Conservation (phyloP, 2,329 filamentous ascomycete genomes). For the Coniochaeta ligniaria region DNA sequence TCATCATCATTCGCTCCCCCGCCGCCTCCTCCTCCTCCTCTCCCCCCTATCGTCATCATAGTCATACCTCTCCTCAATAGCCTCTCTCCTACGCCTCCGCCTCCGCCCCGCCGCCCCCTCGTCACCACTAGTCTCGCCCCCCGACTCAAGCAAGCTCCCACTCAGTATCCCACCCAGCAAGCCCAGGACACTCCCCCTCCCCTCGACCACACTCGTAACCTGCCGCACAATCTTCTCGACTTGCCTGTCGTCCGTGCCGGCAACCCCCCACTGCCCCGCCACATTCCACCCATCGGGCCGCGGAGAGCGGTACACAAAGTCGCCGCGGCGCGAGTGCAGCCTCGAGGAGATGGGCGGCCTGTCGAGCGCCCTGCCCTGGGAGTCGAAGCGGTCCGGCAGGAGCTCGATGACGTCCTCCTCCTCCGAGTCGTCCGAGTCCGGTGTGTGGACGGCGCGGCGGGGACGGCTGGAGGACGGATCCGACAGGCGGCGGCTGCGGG, state of each 20-base stretch:
- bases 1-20: background rate
- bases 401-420: constrained; percentile 32
- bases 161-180: constrained; percentile 19
- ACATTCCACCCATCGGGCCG: constrained; percentile 28
- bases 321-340: constrained; percentile 30
- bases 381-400: constrained; percentile 41
- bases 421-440: background rate
- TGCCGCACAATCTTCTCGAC: constrained; percentile 28
- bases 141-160: constrained; percentile 12
- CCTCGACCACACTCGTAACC: constrained; percentile 24
- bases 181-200: constrained; percentile 17
- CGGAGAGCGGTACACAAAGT: constrained; percentile 29
- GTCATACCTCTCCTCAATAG: constrained; percentile 1
- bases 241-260: constrained; percentile 32
- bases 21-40: background rate
- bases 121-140: background rate
- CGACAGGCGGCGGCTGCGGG: constrained; percentile 20
- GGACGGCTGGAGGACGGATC: constrained; percentile 26
- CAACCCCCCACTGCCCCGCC: constrained; percentile 35
- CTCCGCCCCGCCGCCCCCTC: constrained; percentile 3
- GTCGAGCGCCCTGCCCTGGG: constrained; percentile 31
- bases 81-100: constrained; percentile 3
- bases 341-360: constrained; percentile 5
- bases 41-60: background rate
- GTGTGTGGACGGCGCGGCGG: constrained; percentile 13